A percentile compares a stretch with the other conserved stretches of the same genome.
Conservation (phyloP, 495 filamentous ascomycete genomes). For the Xylaria grammica region DNA sequence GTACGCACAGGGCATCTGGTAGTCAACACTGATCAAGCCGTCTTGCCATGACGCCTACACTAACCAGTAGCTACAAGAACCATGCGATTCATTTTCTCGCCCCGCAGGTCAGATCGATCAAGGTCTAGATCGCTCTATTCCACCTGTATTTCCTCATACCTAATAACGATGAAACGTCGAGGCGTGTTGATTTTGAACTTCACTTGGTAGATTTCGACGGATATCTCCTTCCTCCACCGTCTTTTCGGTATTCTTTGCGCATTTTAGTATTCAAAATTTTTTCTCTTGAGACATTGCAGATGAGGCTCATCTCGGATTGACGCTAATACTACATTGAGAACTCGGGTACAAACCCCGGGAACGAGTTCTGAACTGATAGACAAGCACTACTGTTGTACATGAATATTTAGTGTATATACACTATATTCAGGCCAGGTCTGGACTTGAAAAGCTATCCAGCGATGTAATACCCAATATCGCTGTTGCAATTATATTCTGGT, state of each 20-base stretch:
- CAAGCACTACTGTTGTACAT: too few relatives aligned
- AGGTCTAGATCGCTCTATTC: constrained; percentile 6
- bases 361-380: not conserved
- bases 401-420: not conserved
- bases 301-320: constrained; percentile 1
- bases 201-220: not conserved
- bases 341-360: too few relatives aligned
- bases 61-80: too few relatives aligned
- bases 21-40: too few relatives aligned
- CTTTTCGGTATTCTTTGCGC: not conserved
- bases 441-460: not conserved
- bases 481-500: not conserved
- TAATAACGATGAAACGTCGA: constrained; percentile 15
- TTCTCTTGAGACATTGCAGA: not conserved
- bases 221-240: not conserved
- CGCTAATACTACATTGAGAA: not conserved
- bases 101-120: not conserved
- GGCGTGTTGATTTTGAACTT: not conserved
- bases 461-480: not conserved
- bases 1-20: too few relatives aligned
- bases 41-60: not conserved
- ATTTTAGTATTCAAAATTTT: too few relatives aligned
- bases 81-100: constrained; percentile 7
- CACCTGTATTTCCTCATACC: not conserved
- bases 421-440: not conserved